Conservation (phyloP, 2,329 filamentous ascomycete species). For the Diplodia seriata region DNA sequence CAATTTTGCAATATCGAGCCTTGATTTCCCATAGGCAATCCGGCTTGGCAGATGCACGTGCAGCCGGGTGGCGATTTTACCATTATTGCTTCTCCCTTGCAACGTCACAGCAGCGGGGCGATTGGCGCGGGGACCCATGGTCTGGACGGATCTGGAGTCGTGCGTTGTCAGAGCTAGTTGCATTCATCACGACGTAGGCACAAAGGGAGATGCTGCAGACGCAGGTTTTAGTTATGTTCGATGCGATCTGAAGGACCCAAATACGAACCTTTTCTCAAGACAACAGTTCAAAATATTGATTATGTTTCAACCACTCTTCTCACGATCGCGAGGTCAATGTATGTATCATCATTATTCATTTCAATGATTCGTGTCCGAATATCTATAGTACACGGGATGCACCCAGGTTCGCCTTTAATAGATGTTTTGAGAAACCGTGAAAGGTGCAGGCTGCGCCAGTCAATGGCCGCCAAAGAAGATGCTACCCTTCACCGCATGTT, state of each 20-base stretch:
- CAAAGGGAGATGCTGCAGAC: too few relatives aligned
- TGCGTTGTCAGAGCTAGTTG: background rate
- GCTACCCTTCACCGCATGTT: background rate
- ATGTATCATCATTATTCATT: background rate
- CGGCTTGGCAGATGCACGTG: background rate
- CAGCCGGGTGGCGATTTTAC: background rate
- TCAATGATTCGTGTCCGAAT: constrained; percentile 14
- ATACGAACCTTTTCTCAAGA: background rate
- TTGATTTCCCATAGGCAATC: background rate
- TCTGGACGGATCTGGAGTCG: background rate
- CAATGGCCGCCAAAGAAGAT: constrained; percentile 12
- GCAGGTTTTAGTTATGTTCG: too few relatives aligned
- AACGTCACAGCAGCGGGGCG: background rate
- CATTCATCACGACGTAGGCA: background rate
- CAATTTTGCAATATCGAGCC: background rate
- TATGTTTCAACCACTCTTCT: background rate
- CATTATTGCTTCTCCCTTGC: background rate
- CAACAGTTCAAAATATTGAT: background rate
- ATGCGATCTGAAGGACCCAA: background rate
- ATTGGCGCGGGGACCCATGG: background rate
- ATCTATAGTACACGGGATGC: background rate
- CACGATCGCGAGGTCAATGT: background rate
- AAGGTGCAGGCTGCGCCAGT: constrained; percentile 6
- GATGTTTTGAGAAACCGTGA: background rate
- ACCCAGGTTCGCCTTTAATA: background rate